Conservation (phyloP, 768 basidiomycete genomes). For the Russula brevipes region DNA sequence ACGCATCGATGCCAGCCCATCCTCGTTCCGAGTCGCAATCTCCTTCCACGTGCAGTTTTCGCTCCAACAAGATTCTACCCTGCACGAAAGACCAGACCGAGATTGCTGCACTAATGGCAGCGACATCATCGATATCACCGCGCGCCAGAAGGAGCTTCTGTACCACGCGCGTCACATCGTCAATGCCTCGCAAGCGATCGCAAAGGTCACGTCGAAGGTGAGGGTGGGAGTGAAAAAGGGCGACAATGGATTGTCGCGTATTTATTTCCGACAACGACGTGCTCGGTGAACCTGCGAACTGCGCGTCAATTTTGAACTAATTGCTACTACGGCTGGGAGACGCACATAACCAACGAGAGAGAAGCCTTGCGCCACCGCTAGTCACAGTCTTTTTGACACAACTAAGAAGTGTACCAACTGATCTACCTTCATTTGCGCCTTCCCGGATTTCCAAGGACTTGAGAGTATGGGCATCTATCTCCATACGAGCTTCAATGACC, state of each 20-base stretch:
- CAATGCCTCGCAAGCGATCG: constrained; percentile 49
- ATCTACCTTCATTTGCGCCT: constrained; percentile 63
- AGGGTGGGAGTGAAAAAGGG: constrained; percentile 56
- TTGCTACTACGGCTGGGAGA: constrained; percentile 1
- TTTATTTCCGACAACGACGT: constrained; percentile 69
- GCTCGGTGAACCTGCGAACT: constrained; percentile 69
- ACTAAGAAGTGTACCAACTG: constrained; percentile 67
- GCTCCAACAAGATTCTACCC: constrained; percentile 52
- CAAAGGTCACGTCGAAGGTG: constrained; percentile 63
- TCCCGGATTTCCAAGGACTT: constrained; percentile 84
- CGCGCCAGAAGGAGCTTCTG: constrained; percentile 70
- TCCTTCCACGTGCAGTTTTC: constrained; percentile 40
- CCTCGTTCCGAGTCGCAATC: constrained; percentile 32
- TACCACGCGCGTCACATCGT: constrained; percentile 69
- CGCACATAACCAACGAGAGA: constrained; percentile 75
- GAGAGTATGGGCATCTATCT: constrained; percentile 85
- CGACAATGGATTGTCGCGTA: constrained; percentile 69
- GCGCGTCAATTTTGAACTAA: constrained; percentile 1
- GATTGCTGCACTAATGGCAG: constrained; percentile 59
- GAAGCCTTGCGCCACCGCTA: constrained; percentile 66
- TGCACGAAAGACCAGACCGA: constrained; percentile 52
- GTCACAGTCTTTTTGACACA: constrained; percentile 75
- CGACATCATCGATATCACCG: constrained; percentile 61
- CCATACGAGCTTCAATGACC: constrained; percentile 57
- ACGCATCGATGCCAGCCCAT: constrained; percentile 52